phyloP scores from a whole-genome alignment of 2,329 filamentous ascomycete species.

The Fusarium mundagurra region DNA sequence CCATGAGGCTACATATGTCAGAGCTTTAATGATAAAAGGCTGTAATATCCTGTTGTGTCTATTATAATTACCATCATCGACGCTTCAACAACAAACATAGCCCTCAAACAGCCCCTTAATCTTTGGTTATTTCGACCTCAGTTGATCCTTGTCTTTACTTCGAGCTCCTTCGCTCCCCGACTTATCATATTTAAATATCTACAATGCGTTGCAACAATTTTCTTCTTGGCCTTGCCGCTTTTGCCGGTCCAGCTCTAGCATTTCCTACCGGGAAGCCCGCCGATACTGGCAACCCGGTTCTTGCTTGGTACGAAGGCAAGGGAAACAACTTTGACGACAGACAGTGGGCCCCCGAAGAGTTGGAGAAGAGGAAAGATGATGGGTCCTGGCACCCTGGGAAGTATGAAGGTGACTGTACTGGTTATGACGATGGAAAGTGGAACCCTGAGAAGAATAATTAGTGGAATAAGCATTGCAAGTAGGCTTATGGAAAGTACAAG shows the following conservation, averaged over 20 bases:
- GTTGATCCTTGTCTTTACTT: neutral
- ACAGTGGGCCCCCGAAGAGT: fast-evolving
- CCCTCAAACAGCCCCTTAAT: neutral
- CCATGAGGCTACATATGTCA: neutral
- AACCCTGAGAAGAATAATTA: neutral
- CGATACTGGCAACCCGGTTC: slow-evolving; percentile 9
- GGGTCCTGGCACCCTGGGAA: neutral
- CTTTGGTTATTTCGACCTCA: neutral
- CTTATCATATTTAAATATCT: neutral
- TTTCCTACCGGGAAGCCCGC: slow-evolving; percentile 25
- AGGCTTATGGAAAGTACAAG: slow-evolving; percentile 5
- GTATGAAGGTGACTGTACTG: neutral
- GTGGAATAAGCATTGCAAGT: neutral
- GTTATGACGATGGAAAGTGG: neutral
- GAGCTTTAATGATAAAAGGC: neutral
- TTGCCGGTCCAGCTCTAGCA: slow-evolving; percentile 31
- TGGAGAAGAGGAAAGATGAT: neutral
- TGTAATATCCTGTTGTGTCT: neutral
- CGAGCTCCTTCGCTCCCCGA: too few relatives aligned
- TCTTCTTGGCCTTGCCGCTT: slow-evolving; percentile 27
- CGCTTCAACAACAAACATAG: neutral
- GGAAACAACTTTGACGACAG: fast-evolving
- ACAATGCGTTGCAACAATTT: slow-evolving; percentile 27
- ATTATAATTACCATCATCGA: neutral
- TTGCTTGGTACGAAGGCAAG: neutral